These are phyloP conservation scores for Thymus quinquecostatus DNA, from an alignment of 257 asterid genomes.

Conservation along the genomic window DNA sequence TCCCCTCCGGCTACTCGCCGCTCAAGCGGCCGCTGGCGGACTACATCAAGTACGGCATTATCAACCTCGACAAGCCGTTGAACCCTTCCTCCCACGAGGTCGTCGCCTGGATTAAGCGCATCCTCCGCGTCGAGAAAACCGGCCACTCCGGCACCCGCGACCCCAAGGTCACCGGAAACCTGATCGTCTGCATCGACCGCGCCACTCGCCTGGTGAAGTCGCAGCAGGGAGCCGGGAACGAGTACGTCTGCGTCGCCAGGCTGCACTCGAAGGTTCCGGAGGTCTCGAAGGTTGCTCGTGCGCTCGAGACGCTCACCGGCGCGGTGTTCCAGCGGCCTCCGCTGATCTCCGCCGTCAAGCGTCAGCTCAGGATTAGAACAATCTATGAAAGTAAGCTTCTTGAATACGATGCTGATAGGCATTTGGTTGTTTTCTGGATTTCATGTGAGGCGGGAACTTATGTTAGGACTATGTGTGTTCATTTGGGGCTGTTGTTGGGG, in stretches of 20 bases:
- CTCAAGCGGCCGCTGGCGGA: conserved; percentile 75
- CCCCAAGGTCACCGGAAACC: conserved; percentile 92
- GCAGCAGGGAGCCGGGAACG: conserved; percentile 98
- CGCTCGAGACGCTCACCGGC: conserved; percentile 84
- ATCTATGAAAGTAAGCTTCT: conserved; percentile 89
- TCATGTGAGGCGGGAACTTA: conserved; percentile 98
- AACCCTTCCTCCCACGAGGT: conserved; percentile 96
- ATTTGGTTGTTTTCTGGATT: conserved; percentile 93
- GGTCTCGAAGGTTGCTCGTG: conserved; percentile 73
- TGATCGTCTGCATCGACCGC: conserved; percentile 89
- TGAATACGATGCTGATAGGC: conserved; percentile 76
- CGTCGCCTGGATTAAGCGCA: conserved; percentile 95
- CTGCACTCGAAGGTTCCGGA: conserved; percentile 82
- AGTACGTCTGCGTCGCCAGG: conserved; percentile 85
- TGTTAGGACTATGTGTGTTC: conserved; percentile 93
- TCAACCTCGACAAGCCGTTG: conserved; percentile 85
- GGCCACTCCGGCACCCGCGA: conserved; percentile 96
- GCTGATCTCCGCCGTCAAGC: conserved; percentile 85
- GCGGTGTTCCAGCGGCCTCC: conserved; percentile 98
- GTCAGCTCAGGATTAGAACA: conserved; percentile 93
- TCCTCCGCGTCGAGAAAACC: conserved; percentile 81
- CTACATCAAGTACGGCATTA: conserved; percentile 79
- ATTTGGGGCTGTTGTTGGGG: conserved; percentile 88
- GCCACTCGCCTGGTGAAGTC: conserved; percentile 94
- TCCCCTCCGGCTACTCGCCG: conserved; percentile 85